Conservation (phyloP, 108 stramenopile genomes). For the Craspedostauros australis region DNA sequence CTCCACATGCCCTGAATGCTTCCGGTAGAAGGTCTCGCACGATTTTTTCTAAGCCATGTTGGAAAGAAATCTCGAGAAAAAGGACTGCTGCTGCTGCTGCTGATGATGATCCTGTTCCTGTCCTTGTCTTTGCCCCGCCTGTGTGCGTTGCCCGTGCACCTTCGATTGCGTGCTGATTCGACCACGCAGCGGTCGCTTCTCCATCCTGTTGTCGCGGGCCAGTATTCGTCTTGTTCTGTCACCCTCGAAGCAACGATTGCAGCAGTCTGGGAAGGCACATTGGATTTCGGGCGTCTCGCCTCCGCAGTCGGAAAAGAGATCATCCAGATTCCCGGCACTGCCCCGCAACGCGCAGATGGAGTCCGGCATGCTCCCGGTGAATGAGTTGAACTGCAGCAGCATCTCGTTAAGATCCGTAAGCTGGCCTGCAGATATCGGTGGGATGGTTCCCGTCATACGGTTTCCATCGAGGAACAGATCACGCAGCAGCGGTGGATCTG, state of each 20-base stretch:
- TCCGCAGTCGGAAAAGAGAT: constrained; percentile 42
- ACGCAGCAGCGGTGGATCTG: constrained; percentile 20
- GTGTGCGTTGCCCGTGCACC: too few relatives aligned
- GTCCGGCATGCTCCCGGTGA: constrained; percentile 37
- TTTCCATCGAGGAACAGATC: constrained; percentile 59
- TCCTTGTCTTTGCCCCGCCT: too few relatives aligned
- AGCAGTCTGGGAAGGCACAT: constrained; percentile 43
- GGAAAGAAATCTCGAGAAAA: too few relatives aligned
- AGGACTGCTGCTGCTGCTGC: too few relatives aligned
- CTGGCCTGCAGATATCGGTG: constrained; percentile 12
- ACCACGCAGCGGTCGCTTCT: too few relatives aligned
- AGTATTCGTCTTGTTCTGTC: too few relatives aligned
- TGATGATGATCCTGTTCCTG: too few relatives aligned
- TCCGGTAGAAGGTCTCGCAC: too few relatives aligned
- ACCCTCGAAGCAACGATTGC: constrained; percentile 43
- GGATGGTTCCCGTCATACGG: constrained; percentile 43
- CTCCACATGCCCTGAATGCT: too few relatives aligned
- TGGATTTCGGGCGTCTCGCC: constrained; percentile 27
- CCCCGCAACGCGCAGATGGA: constrained; percentile 26
- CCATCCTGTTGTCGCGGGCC: too few relatives aligned
- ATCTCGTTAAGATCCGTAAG: constrained; percentile 32
- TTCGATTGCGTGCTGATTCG: too few relatives aligned
- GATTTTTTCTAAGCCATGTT: too few relatives aligned
- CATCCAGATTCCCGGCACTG: constrained; percentile 18
- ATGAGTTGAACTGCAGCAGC: constrained; percentile 29